phyloP scores from a whole-genome alignment of 2,329 filamentous ascomycete species.

The Fusarium hainanense region DNA sequence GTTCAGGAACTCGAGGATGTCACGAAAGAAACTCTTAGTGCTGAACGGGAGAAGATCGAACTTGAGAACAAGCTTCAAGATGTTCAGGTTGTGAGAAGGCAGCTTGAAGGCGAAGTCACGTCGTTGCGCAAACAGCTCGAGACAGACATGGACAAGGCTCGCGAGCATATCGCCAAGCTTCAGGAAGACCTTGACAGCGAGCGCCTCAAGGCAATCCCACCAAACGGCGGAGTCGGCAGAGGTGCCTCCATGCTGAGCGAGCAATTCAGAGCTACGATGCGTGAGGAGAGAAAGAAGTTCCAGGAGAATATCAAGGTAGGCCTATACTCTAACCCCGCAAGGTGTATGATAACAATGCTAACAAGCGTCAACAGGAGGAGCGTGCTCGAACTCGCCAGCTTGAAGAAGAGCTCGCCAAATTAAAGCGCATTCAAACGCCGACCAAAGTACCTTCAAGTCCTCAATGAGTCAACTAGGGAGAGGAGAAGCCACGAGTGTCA shows the following conservation, averaged over 20 bases:
- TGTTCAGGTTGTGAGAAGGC: conserved; percentile 25
- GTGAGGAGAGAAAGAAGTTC: conserved; percentile 67
- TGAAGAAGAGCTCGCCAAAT: conserved; percentile 61
- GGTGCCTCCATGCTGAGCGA: conserved; percentile 66
- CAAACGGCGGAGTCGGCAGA: conserved; percentile 49
- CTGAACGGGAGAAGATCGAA: conserved; percentile 62
- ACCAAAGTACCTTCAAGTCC: conserved; percentile 59
- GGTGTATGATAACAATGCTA: conserved; percentile 35
- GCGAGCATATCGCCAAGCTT: conserved; percentile 54
- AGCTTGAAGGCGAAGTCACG: conserved; percentile 38
- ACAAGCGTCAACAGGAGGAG: conserved; percentile 58
- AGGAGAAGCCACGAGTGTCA: not conserved
- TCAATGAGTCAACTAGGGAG: conserved; percentile 31
- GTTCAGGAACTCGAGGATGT: conserved; percentile 65
- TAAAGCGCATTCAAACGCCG: conserved; percentile 57
- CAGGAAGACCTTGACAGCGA: conserved; percentile 65
- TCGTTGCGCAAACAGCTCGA: conserved; percentile 54
- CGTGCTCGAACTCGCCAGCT: conserved; percentile 59
- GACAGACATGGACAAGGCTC: conserved; percentile 53
- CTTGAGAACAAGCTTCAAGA: conserved; percentile 54
- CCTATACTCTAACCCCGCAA: not conserved
- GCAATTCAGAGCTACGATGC: conserved; percentile 67
- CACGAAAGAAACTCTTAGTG: conserved; percentile 62
- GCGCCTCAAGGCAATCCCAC: conserved; percentile 57
- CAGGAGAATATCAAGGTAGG: conserved; percentile 65